Conservation (phyloP, 768 basidiomycete species). For the Hygrocybe punicea region DNA sequence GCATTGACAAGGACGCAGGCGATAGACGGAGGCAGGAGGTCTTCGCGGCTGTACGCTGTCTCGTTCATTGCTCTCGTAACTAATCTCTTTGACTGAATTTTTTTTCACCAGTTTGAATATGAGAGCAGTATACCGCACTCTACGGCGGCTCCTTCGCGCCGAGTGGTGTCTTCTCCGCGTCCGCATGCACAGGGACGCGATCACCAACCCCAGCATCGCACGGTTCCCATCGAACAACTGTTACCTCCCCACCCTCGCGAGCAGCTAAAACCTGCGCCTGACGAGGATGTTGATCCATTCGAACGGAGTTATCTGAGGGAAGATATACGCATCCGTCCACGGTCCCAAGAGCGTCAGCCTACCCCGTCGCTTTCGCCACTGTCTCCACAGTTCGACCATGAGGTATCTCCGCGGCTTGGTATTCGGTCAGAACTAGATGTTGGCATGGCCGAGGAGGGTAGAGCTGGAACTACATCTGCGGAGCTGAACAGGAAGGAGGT, state of each 20-base stretch:
- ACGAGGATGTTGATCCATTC: conserved; percentile 44
- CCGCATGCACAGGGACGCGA: conserved; percentile 12
- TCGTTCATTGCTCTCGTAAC: background rate
- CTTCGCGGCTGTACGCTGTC: conserved; percentile 35
- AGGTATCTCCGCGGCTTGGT: background rate
- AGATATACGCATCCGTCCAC: conserved; percentile 13
- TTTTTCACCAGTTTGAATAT: conserved; percentile 33
- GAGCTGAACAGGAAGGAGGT: conserved; percentile 44
- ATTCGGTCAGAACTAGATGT: conserved; percentile 11
- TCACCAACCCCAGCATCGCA: conserved; percentile 3
- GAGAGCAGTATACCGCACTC: conserved; percentile 17
- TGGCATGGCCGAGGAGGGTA: background rate
- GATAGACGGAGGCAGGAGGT: conserved; percentile 42
- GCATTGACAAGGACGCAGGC: conserved; percentile 47
- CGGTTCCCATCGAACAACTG: background rate
- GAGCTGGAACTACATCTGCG: conserved; percentile 25
- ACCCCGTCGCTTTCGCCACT: background rate
- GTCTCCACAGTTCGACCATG: no score
- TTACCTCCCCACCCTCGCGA: conserved; percentile 4
- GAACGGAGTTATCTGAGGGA: conserved; percentile 35
- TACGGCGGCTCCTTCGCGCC: conserved; percentile 4
- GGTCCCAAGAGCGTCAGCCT: conserved; percentile 3
- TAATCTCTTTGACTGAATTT: background rate
- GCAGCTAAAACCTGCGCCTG: background rate
- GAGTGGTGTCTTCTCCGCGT: conserved; percentile 4